Base-by-base conservation (phyloP, 345 rosid species). In the Citrus glauca region DNA sequence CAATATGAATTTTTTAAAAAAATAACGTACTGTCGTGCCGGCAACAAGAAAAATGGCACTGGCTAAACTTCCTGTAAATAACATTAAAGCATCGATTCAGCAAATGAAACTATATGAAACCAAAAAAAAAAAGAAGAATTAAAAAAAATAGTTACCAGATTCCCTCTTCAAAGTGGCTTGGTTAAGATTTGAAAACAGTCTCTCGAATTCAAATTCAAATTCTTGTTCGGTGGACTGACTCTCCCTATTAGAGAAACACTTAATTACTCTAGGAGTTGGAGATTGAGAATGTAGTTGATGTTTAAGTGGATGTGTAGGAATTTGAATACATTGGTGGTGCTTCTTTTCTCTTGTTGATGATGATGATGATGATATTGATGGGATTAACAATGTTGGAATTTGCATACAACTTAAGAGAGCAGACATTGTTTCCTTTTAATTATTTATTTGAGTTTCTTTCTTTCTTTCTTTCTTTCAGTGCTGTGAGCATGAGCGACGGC, bases 181-280 rank as follows among this genome's bases (percentile, higher is more conserved):
- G 75, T 95, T 92, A 74, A 95, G 90, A 80, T 95, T 95, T 33
- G 98, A 95, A 81, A 95, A 95, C 30, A 92, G 91, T 87, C 98
- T 88, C 86, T 95, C 92, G 70, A 87, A 78, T 55, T 85, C 83
- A 59, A 85, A 82, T 53, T 42, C 16, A 42, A 42, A 42, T 11
- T 80, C 82, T 70, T 82, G 81, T 42, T 77, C 67, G 62, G 71
- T 32, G 82, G 79, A 64, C 68, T 55, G 80, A n/a, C 50, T 42
- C 50, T 83, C 79, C 66, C 82, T 82, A 74, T 60, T 88, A 70
- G 90, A 86, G 20, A 75, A 85, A 83, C 87, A 92, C 61, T 74
- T 88, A 69, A 84, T 72, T 16, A 70, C 59, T 85, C 67, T 78
- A 27, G 4, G 17, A 72, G 48, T 22, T 24, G 38, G 20, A 37